phyloP scores from a whole-genome alignment of 2,329 filamentous ascomycete species.

The Xylaria sp. region DNA sequence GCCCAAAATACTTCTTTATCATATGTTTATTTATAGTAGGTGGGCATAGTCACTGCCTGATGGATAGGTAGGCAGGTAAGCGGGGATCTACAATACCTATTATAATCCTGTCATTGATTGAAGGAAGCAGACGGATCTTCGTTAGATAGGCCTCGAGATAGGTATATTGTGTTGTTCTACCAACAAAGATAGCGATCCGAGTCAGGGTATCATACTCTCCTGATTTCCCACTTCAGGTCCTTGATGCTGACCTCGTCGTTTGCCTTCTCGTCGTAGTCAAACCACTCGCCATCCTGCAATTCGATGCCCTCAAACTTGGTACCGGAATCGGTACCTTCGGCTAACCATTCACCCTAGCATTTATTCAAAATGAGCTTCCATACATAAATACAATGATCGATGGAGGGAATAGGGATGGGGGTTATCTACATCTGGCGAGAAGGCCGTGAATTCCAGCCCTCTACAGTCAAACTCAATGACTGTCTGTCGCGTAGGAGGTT shows the following conservation, averaged over 20 bases:
- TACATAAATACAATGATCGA: background rate
- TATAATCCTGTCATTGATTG: background rate
- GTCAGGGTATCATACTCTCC: conserved; percentile 65
- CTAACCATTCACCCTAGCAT: conserved; percentile 85
- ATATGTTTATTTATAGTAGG: no score
- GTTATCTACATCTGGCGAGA: conserved; percentile 80
- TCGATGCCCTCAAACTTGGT: conserved; percentile 88
- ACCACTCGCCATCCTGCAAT: conserved; percentile 92
- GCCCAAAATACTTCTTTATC: no score
- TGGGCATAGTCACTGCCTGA: background rate
- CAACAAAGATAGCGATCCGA: background rate
- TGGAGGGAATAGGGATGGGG: background rate
- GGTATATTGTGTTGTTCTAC: background rate
- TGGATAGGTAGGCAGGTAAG: background rate
- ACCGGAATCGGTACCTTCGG: conserved; percentile 80
- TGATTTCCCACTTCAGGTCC: conserved; percentile 87
- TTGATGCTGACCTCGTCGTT: conserved; percentile 93
- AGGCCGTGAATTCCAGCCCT: conserved; percentile 90
- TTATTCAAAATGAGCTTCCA: conserved; percentile 28
- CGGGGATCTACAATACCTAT: background rate
- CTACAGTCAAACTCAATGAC: conserved; percentile 94
- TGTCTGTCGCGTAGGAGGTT: conserved; percentile 79
- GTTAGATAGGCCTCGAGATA: background rate
- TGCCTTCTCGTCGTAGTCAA: conserved; percentile 95
- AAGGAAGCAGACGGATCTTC: conserved; percentile 1